Evolutionary conservation across 768 basidiomycete species (phyloP).

Genomic region (Cystobasidium onofrii): DNA sequence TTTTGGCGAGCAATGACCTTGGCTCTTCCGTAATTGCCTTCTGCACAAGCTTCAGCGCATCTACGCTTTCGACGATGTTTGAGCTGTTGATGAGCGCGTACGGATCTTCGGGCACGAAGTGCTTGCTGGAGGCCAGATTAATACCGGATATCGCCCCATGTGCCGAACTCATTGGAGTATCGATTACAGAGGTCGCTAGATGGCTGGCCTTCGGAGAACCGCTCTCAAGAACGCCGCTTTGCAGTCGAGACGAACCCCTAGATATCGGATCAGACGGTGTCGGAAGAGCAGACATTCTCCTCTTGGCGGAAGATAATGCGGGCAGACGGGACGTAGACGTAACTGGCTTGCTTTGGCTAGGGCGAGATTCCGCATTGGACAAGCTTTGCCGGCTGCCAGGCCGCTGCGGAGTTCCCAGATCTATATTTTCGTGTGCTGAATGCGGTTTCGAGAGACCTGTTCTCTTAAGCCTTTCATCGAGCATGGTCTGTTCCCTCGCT

Average conservation of each 20-base stretch:
- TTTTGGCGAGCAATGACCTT: conserved; percentile 67
- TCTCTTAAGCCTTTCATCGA: conserved; percentile 66
- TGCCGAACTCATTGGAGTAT: too few species aligned
- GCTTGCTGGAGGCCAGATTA: background rate
- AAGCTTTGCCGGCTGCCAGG: conserved; percentile 24
- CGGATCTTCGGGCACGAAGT: conserved; percentile 22
- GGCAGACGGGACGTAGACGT: conserved; percentile 23
- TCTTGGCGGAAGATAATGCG: conserved; percentile 18
- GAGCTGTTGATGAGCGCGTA: conserved; percentile 57
- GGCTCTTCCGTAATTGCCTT: conserved; percentile 69
- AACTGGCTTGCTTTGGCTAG: background rate
- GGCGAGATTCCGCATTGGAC: conserved; percentile 14
- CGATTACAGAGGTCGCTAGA: too few species aligned
- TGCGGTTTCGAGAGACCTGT: conserved; percentile 29
- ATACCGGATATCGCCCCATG: too few species aligned
- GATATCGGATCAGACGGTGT: background rate
- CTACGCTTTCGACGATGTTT: conserved; percentile 79
- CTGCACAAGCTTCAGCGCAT: conserved; percentile 87
- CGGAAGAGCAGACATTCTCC: background rate
- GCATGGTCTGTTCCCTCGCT: conserved; percentile 80
- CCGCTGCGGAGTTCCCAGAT: background rate
- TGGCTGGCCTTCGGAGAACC: too few species aligned
- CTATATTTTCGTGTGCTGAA: background rate
- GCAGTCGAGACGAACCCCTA: background rate
- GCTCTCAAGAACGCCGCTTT: too few species aligned